Evolutionary conservation across 768 basidiomycete genomes (phyloP).

Genomic region (Myochromella boudieri): DNA sequence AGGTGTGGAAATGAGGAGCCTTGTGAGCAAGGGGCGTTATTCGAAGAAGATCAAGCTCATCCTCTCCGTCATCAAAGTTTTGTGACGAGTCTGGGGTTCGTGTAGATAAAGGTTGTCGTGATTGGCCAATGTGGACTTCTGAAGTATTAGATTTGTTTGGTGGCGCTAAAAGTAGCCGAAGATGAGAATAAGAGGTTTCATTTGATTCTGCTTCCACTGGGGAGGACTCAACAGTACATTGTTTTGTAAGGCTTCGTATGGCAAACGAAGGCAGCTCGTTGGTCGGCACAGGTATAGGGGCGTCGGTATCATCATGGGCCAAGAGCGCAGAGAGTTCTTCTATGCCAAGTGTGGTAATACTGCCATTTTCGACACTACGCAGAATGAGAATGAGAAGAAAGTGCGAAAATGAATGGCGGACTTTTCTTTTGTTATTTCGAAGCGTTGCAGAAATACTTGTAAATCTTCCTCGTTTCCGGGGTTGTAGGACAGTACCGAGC

Average conservation of each 20-base stretch:
- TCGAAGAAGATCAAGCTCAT: conserved; percentile 42
- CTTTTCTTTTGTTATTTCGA: conserved; percentile 54
- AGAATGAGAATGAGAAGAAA: conserved; percentile 10
- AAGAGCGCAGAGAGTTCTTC: conserved; percentile 25
- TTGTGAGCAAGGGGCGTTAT: conserved; percentile 21
- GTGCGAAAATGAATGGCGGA: conserved; percentile 19
- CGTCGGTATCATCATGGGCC: neutral
- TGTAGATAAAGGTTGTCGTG: too few species aligned
- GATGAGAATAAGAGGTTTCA: too few species aligned
- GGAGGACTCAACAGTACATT: too few species aligned
- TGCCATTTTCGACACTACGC: conserved; percentile 39
- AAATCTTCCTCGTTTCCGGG: conserved; percentile 45
- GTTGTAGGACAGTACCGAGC: conserved; percentile 34
- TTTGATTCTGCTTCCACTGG: too few species aligned
- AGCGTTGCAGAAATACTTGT: conserved; percentile 52
- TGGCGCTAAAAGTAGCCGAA: too few species aligned
- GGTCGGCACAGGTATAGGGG: neutral
- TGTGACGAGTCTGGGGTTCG: too few species aligned
- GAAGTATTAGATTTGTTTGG: too few species aligned
- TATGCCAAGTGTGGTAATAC: conserved; percentile 34
- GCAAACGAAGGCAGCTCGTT: neutral
- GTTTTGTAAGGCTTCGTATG: neutral
- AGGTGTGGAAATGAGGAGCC: neutral
- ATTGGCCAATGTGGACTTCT: too few species aligned
- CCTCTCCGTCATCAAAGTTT: conserved; percentile 28